phyloP scores from a whole-genome alignment of 106 monocot genomes.

The Apostasia shenzhenica region DNA sequence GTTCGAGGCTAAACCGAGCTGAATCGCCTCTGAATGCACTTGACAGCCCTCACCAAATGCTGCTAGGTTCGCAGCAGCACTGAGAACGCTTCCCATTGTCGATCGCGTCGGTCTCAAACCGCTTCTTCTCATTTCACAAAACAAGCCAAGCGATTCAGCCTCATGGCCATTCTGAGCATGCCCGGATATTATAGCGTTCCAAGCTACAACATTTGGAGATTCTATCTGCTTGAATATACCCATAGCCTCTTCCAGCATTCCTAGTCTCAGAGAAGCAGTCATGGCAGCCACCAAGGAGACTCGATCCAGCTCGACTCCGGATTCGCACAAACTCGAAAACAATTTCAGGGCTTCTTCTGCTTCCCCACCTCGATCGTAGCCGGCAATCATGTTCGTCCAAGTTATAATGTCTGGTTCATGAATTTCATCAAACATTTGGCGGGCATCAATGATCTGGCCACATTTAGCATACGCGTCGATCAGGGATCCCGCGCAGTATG shows the following conservation, averaged over 20 bases:
- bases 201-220: slow-evolving; percentile 34
- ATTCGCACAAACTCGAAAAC: slow-evolving; percentile 37
- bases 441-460: slow-evolving; percentile 30
- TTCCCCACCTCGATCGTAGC: slow-evolving; percentile 37
- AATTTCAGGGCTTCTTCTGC: slow-evolving; percentile 34
- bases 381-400: slow-evolving; percentile 67
- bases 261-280: slow-evolving; percentile 36
- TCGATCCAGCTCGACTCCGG: slow-evolving; percentile 22
- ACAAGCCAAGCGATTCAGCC: slow-evolving; percentile 39
- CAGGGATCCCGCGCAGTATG: slow-evolving; percentile 48
- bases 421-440: slow-evolving; percentile 36
- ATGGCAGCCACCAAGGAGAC: slow-evolving; percentile 44
- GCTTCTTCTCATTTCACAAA: slow-evolving; percentile 40
- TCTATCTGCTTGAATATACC: slow-evolving; percentile 30
- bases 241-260: slow-evolving; percentile 37
- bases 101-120: slow-evolving; percentile 56
- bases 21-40: slow-evolving; percentile 45
- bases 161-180: slow-evolving; percentile 46
- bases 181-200: slow-evolving; percentile 60
- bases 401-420: slow-evolving; percentile 37
- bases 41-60: slow-evolving; percentile 28
- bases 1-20: slow-evolving; percentile 54
- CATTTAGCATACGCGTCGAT: slow-evolving; percentile 64
- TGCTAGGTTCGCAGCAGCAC: slow-evolving; percentile 45
- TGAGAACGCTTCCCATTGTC: slow-evolving; percentile 62